These are phyloP conservation scores for Fraxinus platypoda DNA, from an alignment of 305 asterid genomes.

Conservation along the genomic window DNA sequence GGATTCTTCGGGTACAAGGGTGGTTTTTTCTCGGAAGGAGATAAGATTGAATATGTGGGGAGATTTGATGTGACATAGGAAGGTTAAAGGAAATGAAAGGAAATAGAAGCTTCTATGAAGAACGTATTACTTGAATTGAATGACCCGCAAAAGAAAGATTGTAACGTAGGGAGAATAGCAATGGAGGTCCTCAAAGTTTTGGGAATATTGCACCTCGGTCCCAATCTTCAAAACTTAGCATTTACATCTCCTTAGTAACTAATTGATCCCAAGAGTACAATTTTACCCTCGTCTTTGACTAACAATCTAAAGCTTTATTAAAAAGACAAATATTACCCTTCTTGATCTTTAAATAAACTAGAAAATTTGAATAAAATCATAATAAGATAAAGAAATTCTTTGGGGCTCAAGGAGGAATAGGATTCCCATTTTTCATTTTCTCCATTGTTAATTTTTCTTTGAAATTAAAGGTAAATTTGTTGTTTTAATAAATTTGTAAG, in stretches of 20 bases:
- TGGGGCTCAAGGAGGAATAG: background rate
- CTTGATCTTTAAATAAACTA: background rate
- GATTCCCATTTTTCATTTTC: background rate
- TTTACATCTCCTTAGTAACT: background rate
- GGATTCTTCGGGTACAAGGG: conserved; percentile 21
- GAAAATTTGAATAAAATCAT: background rate
- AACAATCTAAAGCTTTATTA: background rate
- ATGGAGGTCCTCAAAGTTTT: background rate
- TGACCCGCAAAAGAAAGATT: conserved; percentile 40
- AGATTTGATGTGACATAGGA: conserved; percentile 27
- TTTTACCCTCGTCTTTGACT: background rate
- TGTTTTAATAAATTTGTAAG: background rate
- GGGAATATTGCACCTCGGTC: background rate
- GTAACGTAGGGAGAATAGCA: background rate
- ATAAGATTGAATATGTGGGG: conserved; percentile 15
- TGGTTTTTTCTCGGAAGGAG: conserved; percentile 33
- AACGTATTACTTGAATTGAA: conserved; percentile 36
- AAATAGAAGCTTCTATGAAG: conserved; percentile 32
- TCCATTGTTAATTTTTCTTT: background rate
- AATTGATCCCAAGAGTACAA: too few species aligned
- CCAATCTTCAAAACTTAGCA: background rate
- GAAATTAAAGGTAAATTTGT: too few species aligned
- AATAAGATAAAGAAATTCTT: background rate
- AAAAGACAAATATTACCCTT: background rate
- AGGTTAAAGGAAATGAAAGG: conserved; percentile 38